Evolutionary conservation across 192 early-diverging fungal species (phyloP).

Genomic region (Gamsiella multidivaricata): DNA sequence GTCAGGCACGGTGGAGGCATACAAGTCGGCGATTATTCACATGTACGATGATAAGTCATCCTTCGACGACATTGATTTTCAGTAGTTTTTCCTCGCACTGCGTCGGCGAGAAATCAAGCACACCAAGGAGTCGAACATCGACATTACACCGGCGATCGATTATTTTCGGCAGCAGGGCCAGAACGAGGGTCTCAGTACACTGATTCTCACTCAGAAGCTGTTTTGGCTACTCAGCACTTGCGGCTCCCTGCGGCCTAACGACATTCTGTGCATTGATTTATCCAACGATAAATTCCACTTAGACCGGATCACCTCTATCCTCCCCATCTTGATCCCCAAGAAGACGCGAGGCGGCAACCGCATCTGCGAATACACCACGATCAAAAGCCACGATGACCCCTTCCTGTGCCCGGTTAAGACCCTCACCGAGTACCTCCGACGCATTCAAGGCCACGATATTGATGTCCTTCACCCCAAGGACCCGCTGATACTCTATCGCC

Average conservation of each 20-base stretch:
- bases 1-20: background rate
- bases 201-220: slow-evolving; percentile 2
- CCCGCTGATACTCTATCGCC: background rate
- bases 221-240: slow-evolving; percentile 17
- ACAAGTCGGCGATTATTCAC: background rate
- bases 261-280: slow-evolving; percentile 7
- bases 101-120: background rate
- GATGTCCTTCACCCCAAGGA: slow-evolving; percentile 7
- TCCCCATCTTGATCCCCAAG: slow-evolving; percentile 15
- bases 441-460: background rate
- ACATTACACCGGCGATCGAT: background rate
- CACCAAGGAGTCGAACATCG: slow-evolving; percentile 1
- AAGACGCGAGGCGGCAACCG: background rate
- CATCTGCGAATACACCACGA: background rate
- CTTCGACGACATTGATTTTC: background rate
- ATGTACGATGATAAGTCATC: slow-evolving; percentile 3
- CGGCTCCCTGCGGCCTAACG: slow-evolving; percentile 27
- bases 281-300: background rate
- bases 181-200: background rate
- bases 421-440: background rate
- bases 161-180: background rate
- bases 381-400: background rate
- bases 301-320: background rate
- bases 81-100: background rate
- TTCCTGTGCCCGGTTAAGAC: slow-evolving; percentile 10